A percentile compares a stretch with the other conserved stretches of the same genome.
phyloP scores from a whole-genome alignment of 805 yeast species.

The Groenewaldozyma salmanticensis region DNA sequence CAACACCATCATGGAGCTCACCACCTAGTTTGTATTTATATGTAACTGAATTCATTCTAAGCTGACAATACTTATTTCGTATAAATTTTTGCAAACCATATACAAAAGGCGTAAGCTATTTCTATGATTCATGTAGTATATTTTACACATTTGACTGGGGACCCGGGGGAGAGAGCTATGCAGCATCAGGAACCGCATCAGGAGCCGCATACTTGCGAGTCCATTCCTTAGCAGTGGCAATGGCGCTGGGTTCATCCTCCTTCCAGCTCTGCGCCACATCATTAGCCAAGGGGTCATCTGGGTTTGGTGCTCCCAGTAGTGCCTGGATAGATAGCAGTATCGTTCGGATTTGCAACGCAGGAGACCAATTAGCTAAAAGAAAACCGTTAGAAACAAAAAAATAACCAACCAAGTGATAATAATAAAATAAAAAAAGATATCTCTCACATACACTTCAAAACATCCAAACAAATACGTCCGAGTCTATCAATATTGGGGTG shows the following conservation, averaged over 20 bases:
- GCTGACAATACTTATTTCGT: neutral
- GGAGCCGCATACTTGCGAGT: constrained; percentile 47
- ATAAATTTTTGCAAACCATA: neutral
- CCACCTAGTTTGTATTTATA: too few species aligned
- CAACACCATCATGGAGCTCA: constrained; percentile 74
- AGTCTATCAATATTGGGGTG: constrained; percentile 94
- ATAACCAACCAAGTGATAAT: too few species aligned
- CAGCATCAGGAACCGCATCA: neutral
- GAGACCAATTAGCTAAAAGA: constrained; percentile 89
- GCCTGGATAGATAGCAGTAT: constrained; percentile 88
- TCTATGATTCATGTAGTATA: neutral
- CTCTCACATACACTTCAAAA: constrained; percentile 47
- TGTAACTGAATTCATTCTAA: neutral
- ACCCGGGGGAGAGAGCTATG: too few species aligned
- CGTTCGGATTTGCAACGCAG: constrained; percentile 93
- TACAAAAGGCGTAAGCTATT: neutral
- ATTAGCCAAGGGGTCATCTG: constrained; percentile 96
- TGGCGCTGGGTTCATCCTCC: constrained; percentile 69
- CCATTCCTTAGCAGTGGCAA: constrained; percentile 72
- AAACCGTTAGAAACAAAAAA: too few species aligned
- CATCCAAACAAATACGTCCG: constrained; percentile 93
- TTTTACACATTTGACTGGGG: too few species aligned
- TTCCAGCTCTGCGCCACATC: constrained; percentile 98
- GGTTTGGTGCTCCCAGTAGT: constrained; percentile 88
- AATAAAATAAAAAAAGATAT: too few species aligned